Evolutionary conservation across 2,329 filamentous ascomycete species (phyloP).

Genomic region (Cryphonectria radicalis): DNA sequence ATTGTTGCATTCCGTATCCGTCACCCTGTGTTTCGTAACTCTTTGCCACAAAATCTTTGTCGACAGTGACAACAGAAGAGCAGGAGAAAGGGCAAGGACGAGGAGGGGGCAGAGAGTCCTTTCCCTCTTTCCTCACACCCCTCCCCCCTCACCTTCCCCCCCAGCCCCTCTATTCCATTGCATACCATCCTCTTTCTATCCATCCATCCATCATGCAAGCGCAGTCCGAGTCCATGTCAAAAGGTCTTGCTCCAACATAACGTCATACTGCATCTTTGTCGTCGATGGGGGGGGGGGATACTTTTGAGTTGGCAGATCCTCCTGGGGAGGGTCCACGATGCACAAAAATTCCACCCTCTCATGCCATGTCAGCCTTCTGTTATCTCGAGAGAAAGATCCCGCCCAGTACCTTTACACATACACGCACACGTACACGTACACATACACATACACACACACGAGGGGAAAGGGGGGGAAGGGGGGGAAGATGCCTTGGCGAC

Average conservation of each 20-base stretch:
- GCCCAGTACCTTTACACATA: background rate
- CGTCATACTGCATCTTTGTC: constrained; percentile 27
- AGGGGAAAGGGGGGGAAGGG: background rate
- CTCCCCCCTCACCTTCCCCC: background rate
- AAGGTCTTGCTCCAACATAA: constrained; percentile 6
- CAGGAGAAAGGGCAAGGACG: background rate
- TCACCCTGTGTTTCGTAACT: background rate
- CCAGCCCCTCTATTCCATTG: constrained; percentile 13
- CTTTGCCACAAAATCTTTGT: background rate
- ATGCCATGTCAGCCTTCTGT: constrained; percentile 8
- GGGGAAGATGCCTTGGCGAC: background rate
- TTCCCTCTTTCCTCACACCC: background rate
- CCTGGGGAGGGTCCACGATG: background rate
- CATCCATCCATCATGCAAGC: background rate
- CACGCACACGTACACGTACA: too few relatives aligned
- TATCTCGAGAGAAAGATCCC: background rate
- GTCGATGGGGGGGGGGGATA: background rate
- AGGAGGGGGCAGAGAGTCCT: background rate
- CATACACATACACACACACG: background rate
- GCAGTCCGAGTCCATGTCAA: constrained; percentile 29
- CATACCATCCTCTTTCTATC: background rate
- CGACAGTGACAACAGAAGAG: background rate
- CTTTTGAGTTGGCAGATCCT: background rate
- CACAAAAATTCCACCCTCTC: background rate
- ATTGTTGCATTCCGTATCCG: background rate